Evolutionary conservation across 1,284 basidiomycete genomes (phyloP).

Genomic region (Hymenochaete sp.): DNA sequence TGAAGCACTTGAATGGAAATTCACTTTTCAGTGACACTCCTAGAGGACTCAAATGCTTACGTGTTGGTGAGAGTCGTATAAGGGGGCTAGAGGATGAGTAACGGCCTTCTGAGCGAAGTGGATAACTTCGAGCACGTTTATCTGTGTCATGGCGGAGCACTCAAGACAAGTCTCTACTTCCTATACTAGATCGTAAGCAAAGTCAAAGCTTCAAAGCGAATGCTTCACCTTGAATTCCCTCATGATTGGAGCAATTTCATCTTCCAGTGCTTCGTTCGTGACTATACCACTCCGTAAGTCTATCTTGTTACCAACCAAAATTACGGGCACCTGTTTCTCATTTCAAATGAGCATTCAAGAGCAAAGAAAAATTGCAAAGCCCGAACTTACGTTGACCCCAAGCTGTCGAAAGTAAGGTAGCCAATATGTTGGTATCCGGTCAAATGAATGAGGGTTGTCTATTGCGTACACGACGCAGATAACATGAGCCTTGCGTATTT

Average conservation of each 20-base stretch:
- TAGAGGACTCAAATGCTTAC: constrained; percentile 33
- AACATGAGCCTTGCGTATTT: constrained; percentile 94
- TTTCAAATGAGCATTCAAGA: constrained; percentile 9
- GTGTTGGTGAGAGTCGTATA: constrained; percentile 96
- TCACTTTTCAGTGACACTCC: constrained; percentile 4
- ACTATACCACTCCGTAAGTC: constrained; percentile 89
- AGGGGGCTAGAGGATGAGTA: constrained; percentile 90
- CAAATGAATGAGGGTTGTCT: constrained; percentile 91
- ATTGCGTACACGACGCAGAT: constrained; percentile 97
- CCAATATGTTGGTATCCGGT: constrained; percentile 98
- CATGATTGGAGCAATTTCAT: constrained; percentile 93
- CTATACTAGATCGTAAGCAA: constrained; percentile 33
- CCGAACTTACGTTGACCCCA: constrained; percentile 74
- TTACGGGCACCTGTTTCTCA: constrained; percentile 75
- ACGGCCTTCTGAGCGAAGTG: constrained; percentile 99
- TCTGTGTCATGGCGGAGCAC: constrained; percentile 81
- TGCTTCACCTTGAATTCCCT: constrained; percentile 82
- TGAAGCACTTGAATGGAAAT: constrained; percentile 57
- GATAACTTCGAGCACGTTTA: constrained; percentile 98
- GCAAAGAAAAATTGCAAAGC: constrained; percentile 11
- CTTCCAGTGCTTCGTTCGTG: constrained; percentile 90
- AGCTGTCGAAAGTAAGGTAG: constrained; percentile 93
- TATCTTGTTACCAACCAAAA: constrained; percentile 97
- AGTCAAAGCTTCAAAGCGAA: constrained; percentile 9
- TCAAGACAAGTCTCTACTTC: constrained; percentile 98